A percentile compares a stretch with the other conserved stretches of the same genome.
phyloP scores from a whole-genome alignment of 371 early-diverging fungal genomes.

The Circinella minor region DNA sequence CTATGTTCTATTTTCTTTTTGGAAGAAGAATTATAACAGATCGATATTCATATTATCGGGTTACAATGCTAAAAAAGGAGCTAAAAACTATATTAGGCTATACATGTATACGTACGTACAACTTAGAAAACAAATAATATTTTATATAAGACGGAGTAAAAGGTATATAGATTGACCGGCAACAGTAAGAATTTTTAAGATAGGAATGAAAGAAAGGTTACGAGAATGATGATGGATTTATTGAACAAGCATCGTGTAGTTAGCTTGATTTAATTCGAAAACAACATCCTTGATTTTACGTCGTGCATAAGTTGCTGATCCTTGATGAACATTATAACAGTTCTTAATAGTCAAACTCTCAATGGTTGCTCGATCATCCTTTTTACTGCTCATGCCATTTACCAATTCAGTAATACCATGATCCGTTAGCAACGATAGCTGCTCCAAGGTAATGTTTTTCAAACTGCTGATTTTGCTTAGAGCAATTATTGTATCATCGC shows the following conservation, averaged over 20 bases:
- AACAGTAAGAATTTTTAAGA: no score
- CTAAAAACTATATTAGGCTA: no score
- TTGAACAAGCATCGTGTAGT: neutral
- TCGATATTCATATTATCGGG: no score
- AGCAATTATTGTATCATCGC: neutral
- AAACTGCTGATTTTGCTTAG: conserved; percentile 1
- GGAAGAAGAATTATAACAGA: no score
- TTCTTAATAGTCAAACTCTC: neutral
- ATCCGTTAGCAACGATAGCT: neutral
- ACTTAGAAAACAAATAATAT: no score
- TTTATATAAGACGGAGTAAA: no score
- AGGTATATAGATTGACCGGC: no score
- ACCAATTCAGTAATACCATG: neutral
- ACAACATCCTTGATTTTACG: neutral
- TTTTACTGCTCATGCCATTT: neutral
- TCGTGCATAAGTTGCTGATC: neutral
- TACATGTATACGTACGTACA: no score
- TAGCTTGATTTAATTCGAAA: neutral
- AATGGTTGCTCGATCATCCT: neutral
- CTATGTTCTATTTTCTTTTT: no score
- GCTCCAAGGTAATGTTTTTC: neutral
- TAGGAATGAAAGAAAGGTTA: no score
- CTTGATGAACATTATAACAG: neutral
- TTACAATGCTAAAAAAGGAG: no score
- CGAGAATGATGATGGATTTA: neutral